Conservation (phyloP, 768 basidiomycete genomes). For the Cystofilobasidium macerans region DNA sequence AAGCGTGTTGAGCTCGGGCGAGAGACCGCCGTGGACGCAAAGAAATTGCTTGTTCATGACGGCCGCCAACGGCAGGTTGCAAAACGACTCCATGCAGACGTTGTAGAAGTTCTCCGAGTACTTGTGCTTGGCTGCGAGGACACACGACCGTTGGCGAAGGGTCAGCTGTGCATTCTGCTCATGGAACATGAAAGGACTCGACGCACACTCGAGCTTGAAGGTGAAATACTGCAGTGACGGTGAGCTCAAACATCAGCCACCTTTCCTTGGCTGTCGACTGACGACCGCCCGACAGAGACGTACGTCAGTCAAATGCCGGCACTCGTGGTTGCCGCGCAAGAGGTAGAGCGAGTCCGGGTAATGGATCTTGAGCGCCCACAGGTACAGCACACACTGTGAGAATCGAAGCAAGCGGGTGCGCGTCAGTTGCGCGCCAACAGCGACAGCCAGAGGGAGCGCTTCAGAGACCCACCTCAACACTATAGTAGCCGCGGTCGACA, state of each 20-base stretch:
- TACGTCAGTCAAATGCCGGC: slow-evolving; percentile 25
- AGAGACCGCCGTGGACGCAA: slow-evolving; percentile 94
- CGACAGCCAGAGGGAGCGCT: too few species aligned
- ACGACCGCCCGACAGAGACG: too few species aligned
- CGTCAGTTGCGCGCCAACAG: too few species aligned
- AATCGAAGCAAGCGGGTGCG: neutral
- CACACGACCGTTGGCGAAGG: neutral
- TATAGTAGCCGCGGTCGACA: slow-evolving; percentile 25
- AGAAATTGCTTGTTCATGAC: slow-evolving; percentile 99
- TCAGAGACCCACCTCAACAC: slow-evolving; percentile 18
- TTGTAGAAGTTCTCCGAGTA: slow-evolving; percentile 96
- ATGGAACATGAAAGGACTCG: too few species aligned
- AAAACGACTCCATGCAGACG: slow-evolving; percentile 97
- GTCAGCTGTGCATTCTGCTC: too few species aligned
- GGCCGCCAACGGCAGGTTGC: slow-evolving; percentile 84
- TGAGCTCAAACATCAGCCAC: too few species aligned
- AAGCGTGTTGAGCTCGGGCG: slow-evolving; percentile 85
- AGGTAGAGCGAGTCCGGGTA: slow-evolving; percentile 25
- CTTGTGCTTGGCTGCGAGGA: slow-evolving; percentile 82
- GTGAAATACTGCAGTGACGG: too few species aligned
- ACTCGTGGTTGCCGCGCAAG: slow-evolving; percentile 26
- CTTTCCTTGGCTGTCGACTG: too few species aligned
- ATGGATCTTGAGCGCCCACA: slow-evolving; percentile 27
- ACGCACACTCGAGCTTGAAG: slow-evolving; percentile 27
- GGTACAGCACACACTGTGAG: slow-evolving; percentile 23